Conservation (phyloP, 2,329 filamentous ascomycete genomes). For the Periconia sp. region DNA sequence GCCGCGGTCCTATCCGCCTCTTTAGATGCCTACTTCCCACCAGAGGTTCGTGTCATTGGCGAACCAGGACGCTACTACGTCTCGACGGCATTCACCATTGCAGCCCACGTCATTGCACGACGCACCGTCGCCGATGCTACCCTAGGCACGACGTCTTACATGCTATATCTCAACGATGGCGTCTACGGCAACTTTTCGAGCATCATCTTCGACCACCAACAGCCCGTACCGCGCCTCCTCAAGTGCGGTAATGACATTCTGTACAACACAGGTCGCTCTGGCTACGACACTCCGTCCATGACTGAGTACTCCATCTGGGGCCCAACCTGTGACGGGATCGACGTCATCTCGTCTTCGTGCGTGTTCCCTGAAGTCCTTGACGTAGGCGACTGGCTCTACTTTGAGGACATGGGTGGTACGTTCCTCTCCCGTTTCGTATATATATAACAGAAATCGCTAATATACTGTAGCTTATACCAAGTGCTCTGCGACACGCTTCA, state of each 20-base stretch:
- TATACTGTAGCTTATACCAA: conserved; percentile 78
- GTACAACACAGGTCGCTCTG: conserved; percentile 53
- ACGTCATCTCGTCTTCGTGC: conserved; percentile 86
- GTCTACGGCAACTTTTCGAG: conserved; percentile 98
- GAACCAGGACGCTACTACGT: conserved; percentile 98
- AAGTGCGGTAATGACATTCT: conserved; percentile 64
- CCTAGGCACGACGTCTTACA: conserved; percentile 75
- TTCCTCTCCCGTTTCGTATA: neutral
- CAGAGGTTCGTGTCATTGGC: conserved; percentile 83
- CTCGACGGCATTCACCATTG: conserved; percentile 88
- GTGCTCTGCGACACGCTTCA: conserved; percentile 97
- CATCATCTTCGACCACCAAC: conserved; percentile 99
- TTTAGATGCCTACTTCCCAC: conserved; percentile 86
- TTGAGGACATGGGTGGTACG: conserved; percentile 85
- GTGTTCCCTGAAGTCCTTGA: conserved; percentile 78
- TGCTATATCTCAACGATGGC: conserved; percentile 97
- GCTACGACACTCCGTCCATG: conserved; percentile 56
- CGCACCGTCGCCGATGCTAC: conserved; percentile 80
- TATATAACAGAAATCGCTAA: neutral
- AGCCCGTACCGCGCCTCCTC: conserved; percentile 83
- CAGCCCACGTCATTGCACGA: conserved; percentile 93
- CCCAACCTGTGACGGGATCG: conserved; percentile 96
- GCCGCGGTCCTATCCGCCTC: conserved; percentile 78
- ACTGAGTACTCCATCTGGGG: conserved; percentile 97
- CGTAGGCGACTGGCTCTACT: conserved; percentile 97